phyloP scores from a whole-genome alignment of 176 grass and related monocot genomes.

The Rhipidocladum racemiflorum region DNA sequence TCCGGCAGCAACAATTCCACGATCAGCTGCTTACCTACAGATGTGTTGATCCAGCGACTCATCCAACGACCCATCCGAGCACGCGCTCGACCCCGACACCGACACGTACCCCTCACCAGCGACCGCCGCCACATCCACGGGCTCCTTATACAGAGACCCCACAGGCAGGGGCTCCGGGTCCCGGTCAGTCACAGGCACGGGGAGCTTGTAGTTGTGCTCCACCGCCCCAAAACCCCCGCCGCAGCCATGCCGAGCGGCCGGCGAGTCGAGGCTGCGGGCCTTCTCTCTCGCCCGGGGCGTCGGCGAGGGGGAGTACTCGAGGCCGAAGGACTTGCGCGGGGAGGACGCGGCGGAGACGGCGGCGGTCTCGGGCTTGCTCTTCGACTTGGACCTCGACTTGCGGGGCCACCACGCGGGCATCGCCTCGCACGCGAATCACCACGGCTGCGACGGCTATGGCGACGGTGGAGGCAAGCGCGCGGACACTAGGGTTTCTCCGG shows the following conservation, averaged over 20 bases:
- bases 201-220: conserved; percentile 47
- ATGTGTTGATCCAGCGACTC: conserved; percentile 49
- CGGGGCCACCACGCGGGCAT: conserved; percentile 54
- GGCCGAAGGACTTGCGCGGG: conserved; percentile 40
- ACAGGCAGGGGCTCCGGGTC: not conserved
- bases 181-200: conserved; percentile 17
- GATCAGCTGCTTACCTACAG: conserved; percentile 45
- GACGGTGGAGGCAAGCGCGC: not conserved
- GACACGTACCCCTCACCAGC: conserved; percentile 34
- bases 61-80: conserved; percentile 56
- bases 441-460: not conserved
- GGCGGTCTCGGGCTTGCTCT: conserved; percentile 29
- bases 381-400: conserved; percentile 51
- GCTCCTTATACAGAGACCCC: not conserved
- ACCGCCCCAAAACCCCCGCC: not conserved
- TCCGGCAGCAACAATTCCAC: not conserved
- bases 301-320: conserved; percentile 35
- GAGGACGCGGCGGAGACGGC: conserved; percentile 31
- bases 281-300: conserved; percentile 35
- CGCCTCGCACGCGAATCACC: conserved; percentile 35
- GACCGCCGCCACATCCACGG: not conserved
- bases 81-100: conserved; percentile 46
- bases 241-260: conserved; percentile 10
- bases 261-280: conserved; percentile 31
- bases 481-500: not conserved